Conservation (phyloP, 352 stramenopile species). For the Phytopythium aichiense region DNA sequence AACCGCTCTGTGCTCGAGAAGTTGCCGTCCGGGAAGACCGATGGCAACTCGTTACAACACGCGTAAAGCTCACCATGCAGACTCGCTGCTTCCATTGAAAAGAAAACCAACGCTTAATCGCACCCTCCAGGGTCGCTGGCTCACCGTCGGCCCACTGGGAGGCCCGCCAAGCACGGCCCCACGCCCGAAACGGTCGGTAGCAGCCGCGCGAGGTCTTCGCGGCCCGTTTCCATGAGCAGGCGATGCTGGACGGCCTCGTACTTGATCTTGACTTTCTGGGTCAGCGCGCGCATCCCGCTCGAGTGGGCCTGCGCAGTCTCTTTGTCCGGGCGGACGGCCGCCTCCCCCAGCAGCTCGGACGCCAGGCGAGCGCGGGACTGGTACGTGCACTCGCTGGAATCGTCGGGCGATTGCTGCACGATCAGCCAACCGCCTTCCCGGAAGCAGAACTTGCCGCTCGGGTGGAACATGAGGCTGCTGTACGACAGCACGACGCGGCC, state of each 20-base stretch:
- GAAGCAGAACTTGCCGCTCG: constrained; percentile 6
- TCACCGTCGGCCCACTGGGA: background rate
- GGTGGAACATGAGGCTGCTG: background rate
- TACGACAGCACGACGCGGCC: constrained; percentile 1
- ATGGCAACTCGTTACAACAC: too few species aligned
- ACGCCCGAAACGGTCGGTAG: background rate
- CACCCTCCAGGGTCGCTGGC: background rate
- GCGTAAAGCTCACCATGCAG: too few species aligned
- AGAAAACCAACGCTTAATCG: too few species aligned
- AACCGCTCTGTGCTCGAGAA: too few species aligned
- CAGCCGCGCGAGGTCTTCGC: background rate
- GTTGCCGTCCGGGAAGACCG: too few species aligned
- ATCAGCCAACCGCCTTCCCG: background rate
- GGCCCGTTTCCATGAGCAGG: background rate
- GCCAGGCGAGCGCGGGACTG: background rate
- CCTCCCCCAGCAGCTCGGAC: background rate
- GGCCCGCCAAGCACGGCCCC: too few species aligned
- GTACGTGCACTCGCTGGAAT: background rate
- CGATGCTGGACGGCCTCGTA: background rate
- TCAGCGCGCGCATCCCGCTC: background rate
- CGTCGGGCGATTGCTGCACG: background rate
- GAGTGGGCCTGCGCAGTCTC: background rate
- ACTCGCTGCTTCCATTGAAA: too few species aligned
- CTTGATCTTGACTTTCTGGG: background rate
- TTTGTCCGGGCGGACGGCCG: background rate